Conservation (phyloP, 1,284 basidiomycete genomes). For the Ganoderma lucidum region DNA sequence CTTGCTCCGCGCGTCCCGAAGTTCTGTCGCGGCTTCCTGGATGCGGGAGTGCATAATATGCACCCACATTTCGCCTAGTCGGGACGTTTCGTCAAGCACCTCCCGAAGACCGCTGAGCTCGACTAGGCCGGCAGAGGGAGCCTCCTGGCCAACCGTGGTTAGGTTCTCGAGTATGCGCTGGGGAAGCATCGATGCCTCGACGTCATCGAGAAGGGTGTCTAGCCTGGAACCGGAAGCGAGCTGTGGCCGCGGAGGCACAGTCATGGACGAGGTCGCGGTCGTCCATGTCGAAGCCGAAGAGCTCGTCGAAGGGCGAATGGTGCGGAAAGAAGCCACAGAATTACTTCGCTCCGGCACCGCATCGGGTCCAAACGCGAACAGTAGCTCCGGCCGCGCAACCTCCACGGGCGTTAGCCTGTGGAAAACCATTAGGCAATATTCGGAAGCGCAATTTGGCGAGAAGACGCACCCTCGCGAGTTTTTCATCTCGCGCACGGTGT, state of each 20-base stretch:
- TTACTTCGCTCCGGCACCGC: constrained; percentile 53
- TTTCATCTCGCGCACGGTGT: constrained; percentile 61
- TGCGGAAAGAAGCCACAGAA: constrained; percentile 63
- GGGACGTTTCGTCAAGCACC: constrained; percentile 54
- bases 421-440: constrained; percentile 5
- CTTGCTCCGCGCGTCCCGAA: constrained; percentile 53
- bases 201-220: constrained; percentile 36
- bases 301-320: constrained; percentile 60
- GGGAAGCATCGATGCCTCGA: constrained; percentile 53
- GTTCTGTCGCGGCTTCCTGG: constrained; percentile 56
- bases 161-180: constrained; percentile 62
- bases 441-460: neutral
- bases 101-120: constrained; percentile 54
- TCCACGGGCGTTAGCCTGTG: constrained; percentile 71
- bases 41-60: constrained; percentile 58
- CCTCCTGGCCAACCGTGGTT: constrained; percentile 52
- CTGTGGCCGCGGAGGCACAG: constrained; percentile 8
- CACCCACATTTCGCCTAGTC: constrained; percentile 54
- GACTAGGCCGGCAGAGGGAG: constrained; percentile 27
- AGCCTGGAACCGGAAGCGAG: constrained; percentile 18
- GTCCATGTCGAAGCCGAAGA: constrained; percentile 43
- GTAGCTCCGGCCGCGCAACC: constrained; percentile 69
- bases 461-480: constrained; percentile 71
- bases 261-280: constrained; percentile 23
- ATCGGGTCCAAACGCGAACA: constrained; percentile 61